Conservation (phyloP, 495 filamentous ascomycete genomes). For the Penicillium cinerascens region DNA sequence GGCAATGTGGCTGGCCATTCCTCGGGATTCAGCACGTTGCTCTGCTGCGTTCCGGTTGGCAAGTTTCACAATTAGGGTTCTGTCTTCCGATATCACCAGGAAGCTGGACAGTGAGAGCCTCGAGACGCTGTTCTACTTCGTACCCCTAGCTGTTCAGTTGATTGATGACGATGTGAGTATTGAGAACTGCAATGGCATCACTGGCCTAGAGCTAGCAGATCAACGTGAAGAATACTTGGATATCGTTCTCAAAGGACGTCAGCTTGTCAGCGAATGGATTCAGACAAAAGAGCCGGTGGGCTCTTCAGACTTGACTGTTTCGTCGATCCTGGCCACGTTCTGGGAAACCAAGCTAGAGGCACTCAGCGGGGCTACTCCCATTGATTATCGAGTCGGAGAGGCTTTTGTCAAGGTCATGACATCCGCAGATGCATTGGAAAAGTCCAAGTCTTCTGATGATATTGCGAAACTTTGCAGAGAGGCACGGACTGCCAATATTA, state of each 20-base stretch:
- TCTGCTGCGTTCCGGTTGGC: slow-evolving; percentile 73
- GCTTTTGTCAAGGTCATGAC: slow-evolving; percentile 42
- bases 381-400: slow-evolving; percentile 39
- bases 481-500: slow-evolving; percentile 34
- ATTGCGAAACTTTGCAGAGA: slow-evolving; percentile 35
- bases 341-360: slow-evolving; percentile 38
- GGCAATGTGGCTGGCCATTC: slow-evolving; percentile 27
- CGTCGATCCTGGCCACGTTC: slow-evolving; percentile 25
- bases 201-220: slow-evolving; percentile 43
- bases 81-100: slow-evolving; percentile 35
- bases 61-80: slow-evolving; percentile 57
- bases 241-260: slow-evolving; percentile 55
- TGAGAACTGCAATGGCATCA: slow-evolving; percentile 53
- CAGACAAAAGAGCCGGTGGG: slow-evolving; percentile 19
- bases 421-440: slow-evolving; percentile 21
- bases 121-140: slow-evolving; percentile 40
- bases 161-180: slow-evolving; percentile 63
- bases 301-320: slow-evolving; percentile 14
- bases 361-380: slow-evolving; percentile 28
- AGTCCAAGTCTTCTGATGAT: slow-evolving; percentile 30
- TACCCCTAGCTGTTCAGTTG: slow-evolving; percentile 55
- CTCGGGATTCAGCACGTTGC: slow-evolving; percentile 62
- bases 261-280: slow-evolving; percentile 49
- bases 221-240: slow-evolving; percentile 58
- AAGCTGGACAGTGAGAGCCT: slow-evolving; percentile 31